Percentiles rank a stretch among this genome's conserved stretches.
Conservation (phyloP, 2,329 filamentous ascomycete species). For the Hymenotorrendiella dingleyae region DNA sequence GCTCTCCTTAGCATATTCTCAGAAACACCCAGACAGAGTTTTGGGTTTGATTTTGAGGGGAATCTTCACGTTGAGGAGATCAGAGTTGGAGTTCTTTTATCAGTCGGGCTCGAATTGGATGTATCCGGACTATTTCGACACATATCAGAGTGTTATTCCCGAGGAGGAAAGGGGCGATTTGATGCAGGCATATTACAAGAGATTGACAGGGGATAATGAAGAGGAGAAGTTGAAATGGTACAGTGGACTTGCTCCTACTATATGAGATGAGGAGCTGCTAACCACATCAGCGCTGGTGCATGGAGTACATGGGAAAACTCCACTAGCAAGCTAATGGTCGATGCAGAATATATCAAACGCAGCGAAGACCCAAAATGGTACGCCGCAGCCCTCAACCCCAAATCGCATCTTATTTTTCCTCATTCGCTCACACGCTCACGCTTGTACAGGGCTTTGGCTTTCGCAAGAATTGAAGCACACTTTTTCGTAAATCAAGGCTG, state of each 20-base stretch:
- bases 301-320: slow-evolving; percentile 27
- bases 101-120: slow-evolving; percentile 27
- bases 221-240: slow-evolving; percentile 28
- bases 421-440: no score
- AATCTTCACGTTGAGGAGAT: slow-evolving; percentile 34
- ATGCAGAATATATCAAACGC: slow-evolving; percentile 26
- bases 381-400: no score
- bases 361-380: slow-evolving; percentile 26
- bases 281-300: slow-evolving; percentile 17
- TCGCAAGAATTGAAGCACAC: slow-evolving; percentile 38
- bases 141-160: slow-evolving; percentile 33
- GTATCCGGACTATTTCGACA: slow-evolving; percentile 36
- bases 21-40: slow-evolving; percentile 35
- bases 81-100: slow-evolving; percentile 35
- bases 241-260: background rate
- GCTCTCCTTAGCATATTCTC: slow-evolving; percentile 38
- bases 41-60: slow-evolving; percentile 37
- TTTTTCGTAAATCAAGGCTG: slow-evolving; percentile 38
- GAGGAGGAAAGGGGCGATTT: slow-evolving; percentile 34
- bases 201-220: slow-evolving; percentile 30
- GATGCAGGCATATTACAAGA: slow-evolving; percentile 35
- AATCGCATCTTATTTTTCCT: background rate
- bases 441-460: slow-evolving; percentile 28
- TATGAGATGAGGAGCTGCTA: background rate
- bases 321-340: slow-evolving; percentile 25